Percentiles rank a stretch among this genome's conserved stretches.
Evolutionary conservation across 2,329 filamentous ascomycete genomes (phyloP).

Genomic region (Teratosphaeria destructans): DNA sequence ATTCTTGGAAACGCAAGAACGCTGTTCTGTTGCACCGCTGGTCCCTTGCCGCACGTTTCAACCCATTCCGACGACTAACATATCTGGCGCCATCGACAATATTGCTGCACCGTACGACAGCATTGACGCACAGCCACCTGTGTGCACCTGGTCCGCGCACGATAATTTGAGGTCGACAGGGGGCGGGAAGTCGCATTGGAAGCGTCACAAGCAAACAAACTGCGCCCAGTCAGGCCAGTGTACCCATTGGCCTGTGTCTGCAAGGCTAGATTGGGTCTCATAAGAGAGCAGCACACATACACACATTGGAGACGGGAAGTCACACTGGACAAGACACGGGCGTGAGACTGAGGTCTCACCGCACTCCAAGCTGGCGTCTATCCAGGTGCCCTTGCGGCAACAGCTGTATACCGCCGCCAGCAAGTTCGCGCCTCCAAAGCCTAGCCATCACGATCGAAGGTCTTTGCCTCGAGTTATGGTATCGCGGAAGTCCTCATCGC

Average conservation of each 20-base stretch:
- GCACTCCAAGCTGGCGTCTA: constrained; percentile 23
- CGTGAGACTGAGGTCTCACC: constrained; percentile 11
- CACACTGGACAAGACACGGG: background rate
- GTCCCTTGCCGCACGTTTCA: background rate
- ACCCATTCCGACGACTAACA: background rate
- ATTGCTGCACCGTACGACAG: background rate
- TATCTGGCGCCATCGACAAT: background rate
- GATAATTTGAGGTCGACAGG: background rate
- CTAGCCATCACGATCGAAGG: constrained; percentile 12
- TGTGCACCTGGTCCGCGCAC: background rate
- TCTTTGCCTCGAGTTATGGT: constrained; percentile 21
- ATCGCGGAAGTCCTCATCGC: constrained; percentile 18
- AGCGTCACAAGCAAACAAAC: background rate
- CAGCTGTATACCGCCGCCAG: constrained; percentile 14
- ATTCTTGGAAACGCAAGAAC: background rate
- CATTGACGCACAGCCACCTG: background rate
- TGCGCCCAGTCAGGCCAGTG: background rate
- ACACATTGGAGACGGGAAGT: background rate
- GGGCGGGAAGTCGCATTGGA: background rate
- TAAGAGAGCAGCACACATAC: background rate
- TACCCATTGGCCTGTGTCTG: background rate
- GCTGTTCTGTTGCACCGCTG: background rate
- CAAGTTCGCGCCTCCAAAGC: constrained; percentile 6
- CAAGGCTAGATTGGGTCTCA: background rate
- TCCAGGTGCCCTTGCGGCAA: constrained; percentile 22